Conservation (phyloP, 164 flowering plant species). For the Nymphaea thermarum region DNA sequence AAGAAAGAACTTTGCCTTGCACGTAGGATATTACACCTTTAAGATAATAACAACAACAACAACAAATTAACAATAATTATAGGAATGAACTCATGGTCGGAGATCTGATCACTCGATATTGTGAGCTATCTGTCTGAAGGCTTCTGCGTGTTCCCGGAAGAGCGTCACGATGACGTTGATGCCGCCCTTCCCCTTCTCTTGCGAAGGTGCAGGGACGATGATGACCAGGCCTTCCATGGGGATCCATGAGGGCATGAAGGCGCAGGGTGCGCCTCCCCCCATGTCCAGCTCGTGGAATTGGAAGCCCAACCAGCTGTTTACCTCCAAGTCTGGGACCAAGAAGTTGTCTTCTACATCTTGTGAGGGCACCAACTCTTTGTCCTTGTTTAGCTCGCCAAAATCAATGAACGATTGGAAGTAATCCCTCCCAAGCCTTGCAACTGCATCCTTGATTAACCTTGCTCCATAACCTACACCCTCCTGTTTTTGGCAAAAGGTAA, state of each 20-base stretch:
- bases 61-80: no score
- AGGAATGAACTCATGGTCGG: no score
- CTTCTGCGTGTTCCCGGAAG: slow-evolving; percentile 10
- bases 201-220: slow-evolving; percentile 10
- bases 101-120: slow-evolving; percentile 6
- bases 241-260: slow-evolving; percentile 10
- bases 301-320: slow-evolving; percentile 17
- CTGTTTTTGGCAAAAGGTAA: neutral
- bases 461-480: slow-evolving; percentile 5
- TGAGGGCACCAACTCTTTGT: slow-evolving; percentile 7
- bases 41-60: no score
- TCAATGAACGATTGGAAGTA: slow-evolving; percentile 15
- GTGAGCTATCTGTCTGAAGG: slow-evolving; percentile 10
- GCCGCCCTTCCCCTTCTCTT: slow-evolving; percentile 8
- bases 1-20: neutral
- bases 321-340: slow-evolving; percentile 15
- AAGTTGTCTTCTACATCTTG: slow-evolving; percentile 10
- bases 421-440: slow-evolving; percentile 5
- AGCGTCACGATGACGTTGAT: slow-evolving; percentile 10
- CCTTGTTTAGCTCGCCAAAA: slow-evolving; percentile 6
- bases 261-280: slow-evolving; percentile 14
- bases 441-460: slow-evolving; percentile 10
- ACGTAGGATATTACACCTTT: neutral
- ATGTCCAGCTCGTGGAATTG: slow-evolving; percentile 17
- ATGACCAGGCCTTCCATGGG: slow-evolving; percentile 14